These are phyloP conservation scores for Aegilops speltoides DNA, from an alignment of 176 grass and related monocot species.

Conservation along the genomic window DNA sequence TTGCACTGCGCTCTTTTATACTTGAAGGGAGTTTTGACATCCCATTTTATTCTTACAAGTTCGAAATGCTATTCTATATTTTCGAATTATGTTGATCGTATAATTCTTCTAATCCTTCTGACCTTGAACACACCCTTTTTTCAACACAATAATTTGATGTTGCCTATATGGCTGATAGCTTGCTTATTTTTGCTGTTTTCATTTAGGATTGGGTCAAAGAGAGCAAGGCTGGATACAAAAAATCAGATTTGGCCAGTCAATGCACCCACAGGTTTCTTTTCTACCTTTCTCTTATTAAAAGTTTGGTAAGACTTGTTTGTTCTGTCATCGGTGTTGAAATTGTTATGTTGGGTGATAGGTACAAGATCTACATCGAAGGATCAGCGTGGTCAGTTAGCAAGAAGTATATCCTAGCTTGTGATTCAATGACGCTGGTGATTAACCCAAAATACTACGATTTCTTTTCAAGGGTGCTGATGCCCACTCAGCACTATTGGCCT, in stretches of 20 bases:
- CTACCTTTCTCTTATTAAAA: not conserved
- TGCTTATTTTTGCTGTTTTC: conserved; percentile 8
- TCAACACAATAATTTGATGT: not conserved
- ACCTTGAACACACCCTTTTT: not conserved
- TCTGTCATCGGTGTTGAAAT: not conserved
- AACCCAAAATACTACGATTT: conserved; percentile 86
- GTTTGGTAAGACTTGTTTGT: not conserved
- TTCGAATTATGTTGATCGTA: not conserved
- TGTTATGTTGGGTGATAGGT: conserved; percentile 41
- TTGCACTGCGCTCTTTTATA: not conserved
- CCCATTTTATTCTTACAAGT: conserved; percentile 12
- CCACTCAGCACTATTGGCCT: conserved; percentile 90
- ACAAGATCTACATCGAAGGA: conserved; percentile 86
- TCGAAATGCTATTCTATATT: not conserved
- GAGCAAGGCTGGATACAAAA: conserved; percentile 70
- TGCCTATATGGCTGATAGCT: conserved; percentile 22
- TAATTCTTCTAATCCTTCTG: conserved; percentile 3
- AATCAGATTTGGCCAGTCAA: conserved; percentile 75
- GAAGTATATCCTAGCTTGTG: conserved; percentile 94
- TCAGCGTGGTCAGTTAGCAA: conserved; percentile 92
- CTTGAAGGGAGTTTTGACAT: not conserved
- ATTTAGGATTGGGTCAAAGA: conserved; percentile 87
- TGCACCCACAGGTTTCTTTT: conserved; percentile 71
- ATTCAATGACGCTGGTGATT: conserved; percentile 79
- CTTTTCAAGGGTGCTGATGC: conserved; percentile 71